phyloP scores from a whole-genome alignment of 208 protist species.

The Leishmania turanica region DNA sequence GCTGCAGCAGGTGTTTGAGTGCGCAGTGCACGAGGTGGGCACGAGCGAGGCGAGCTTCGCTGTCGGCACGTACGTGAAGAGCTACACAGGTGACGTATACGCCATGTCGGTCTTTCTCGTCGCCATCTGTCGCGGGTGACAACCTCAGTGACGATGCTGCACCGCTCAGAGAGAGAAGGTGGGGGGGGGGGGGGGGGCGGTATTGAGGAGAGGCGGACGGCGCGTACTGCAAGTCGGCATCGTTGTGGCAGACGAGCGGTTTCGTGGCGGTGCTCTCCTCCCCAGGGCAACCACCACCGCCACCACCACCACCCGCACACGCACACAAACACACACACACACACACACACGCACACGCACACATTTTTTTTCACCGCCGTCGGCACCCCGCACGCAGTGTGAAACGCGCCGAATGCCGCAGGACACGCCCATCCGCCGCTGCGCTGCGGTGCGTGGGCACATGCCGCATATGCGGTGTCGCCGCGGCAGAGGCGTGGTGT shows the following conservation, averaged over 20 bases:
- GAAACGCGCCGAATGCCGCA: no score
- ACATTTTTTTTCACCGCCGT: background rate
- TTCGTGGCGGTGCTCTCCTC: no score
- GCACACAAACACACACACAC: background rate
- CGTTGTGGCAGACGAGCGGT: no score
- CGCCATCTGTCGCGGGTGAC: slow-evolving; percentile 51
- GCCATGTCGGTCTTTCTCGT: slow-evolving; percentile 83
- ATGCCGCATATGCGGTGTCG: no score
- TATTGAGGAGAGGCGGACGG: no score
- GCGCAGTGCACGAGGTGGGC: slow-evolving; percentile 78
- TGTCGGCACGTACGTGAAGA: slow-evolving; percentile 77
- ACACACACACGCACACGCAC: background rate
- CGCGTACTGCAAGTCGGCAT: no score
- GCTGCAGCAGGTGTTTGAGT: slow-evolving; percentile 75
- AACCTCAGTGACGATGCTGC: background rate
- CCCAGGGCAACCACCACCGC: background rate
- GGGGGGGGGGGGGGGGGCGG: background rate
- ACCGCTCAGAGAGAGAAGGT: background rate
- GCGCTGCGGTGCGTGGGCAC: no score
- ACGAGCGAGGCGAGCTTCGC: slow-evolving; percentile 75
- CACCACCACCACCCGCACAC: no score
- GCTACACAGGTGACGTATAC: slow-evolving; percentile 77
- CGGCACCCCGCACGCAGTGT: background rate
- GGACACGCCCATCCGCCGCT: no score
- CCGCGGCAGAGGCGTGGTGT: no score